phyloP scores from a whole-genome alignment of 345 rosid genomes.

The Capsella bursapastoris region DNA sequence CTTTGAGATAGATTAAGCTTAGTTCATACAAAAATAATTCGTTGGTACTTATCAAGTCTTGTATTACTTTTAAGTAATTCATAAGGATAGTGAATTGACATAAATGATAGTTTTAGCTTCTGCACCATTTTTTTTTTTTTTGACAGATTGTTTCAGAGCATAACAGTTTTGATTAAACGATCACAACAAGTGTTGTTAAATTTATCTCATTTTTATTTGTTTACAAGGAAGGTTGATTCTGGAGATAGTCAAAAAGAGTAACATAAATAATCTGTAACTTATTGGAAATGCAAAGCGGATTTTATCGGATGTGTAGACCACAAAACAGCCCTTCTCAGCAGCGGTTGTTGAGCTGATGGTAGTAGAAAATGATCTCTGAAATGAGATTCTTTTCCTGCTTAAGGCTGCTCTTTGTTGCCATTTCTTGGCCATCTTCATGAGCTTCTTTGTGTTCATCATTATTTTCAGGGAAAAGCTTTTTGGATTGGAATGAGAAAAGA shows the following conservation, averaged over 20 bases:
- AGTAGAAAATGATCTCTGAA: constrained; percentile 4
- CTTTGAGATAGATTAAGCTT: neutral
- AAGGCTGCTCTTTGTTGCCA: constrained; percentile 34
- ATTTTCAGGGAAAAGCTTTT: neutral
- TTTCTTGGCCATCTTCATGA: constrained; percentile 37
- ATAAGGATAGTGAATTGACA: neutral
- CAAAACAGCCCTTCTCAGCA: constrained; percentile 42
- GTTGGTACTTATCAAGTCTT: neutral
- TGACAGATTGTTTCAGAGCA: neutral
- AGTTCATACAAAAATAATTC: neutral
- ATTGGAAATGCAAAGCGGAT: constrained; percentile 16
- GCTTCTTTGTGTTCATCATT: constrained; percentile 17
- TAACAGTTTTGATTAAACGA: too few relatives aligned
- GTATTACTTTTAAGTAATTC: neutral
- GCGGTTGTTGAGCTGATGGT: constrained; percentile 8
- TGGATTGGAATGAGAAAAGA: neutral
- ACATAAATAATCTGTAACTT: constrained; percentile 3
- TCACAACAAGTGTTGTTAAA: too few relatives aligned
- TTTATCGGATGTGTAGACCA: constrained; percentile 37
- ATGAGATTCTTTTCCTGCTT: constrained; percentile 33
- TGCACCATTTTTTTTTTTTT: neutral
- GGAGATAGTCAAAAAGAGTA: neutral
- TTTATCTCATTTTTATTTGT: too few relatives aligned
- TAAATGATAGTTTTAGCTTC: neutral
- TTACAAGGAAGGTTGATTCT: neutral